phyloP scores from a whole-genome alignment of 257 asterid genomes.

The Solanum okadae region DNA sequence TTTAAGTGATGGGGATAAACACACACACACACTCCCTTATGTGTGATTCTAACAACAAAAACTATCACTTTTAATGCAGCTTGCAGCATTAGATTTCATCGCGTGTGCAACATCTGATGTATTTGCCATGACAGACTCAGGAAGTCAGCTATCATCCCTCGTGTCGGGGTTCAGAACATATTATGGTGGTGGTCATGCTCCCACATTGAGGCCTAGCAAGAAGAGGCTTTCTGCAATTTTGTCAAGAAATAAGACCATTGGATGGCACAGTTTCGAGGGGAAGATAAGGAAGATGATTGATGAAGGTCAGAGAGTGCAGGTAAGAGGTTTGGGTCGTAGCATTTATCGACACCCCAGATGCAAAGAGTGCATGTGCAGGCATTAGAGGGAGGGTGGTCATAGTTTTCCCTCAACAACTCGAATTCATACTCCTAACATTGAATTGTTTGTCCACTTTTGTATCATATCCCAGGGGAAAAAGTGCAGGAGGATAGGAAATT shows the following conservation, averaged over 20 bases:
- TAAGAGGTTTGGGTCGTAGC: conserved; percentile 41
- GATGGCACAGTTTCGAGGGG: conserved; percentile 51
- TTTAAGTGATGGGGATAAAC: not conserved
- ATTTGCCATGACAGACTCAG: conserved; percentile 86
- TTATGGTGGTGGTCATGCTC: conserved; percentile 69
- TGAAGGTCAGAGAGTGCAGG: conserved; percentile 61
- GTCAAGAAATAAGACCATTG: conserved; percentile 43
- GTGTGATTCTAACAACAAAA: not conserved
- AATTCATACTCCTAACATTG: not conserved
- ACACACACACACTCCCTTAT: not conserved
- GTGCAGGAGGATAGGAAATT: not conserved
- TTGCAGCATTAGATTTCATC: conserved; percentile 90
- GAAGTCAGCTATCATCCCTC: conserved; percentile 87
- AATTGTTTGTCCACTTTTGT: not conserved
- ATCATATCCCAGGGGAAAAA: not conserved
- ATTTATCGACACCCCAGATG: conserved; percentile 67
- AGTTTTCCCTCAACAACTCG: not conserved
- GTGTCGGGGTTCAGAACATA: conserved; percentile 84
- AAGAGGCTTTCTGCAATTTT: conserved; percentile 72
- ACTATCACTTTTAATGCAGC: conserved; percentile 34
- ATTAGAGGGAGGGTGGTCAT: not conserved
- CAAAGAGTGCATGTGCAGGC: conserved; percentile 75
- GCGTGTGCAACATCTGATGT: conserved; percentile 83
- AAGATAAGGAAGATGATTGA: conserved; percentile 70
- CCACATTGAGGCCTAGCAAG: conserved; percentile 80